Evolutionary conservation across 345 rosid genomes (phyloP).

Genomic region (Hibiscus syriacus): DNA sequence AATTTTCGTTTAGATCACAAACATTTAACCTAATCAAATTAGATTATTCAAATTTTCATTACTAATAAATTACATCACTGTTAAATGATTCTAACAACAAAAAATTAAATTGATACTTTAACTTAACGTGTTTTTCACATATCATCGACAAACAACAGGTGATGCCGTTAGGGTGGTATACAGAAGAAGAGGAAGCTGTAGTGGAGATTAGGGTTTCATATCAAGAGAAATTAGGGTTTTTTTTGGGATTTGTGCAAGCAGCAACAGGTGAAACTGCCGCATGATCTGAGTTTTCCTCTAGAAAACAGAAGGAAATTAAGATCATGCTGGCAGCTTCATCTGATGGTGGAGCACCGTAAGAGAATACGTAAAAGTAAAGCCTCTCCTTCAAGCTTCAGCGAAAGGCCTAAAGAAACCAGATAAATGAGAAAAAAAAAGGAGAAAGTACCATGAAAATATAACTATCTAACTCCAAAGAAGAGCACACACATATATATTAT

Average conservation of each 20-base stretch:
- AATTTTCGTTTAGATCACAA: too few species aligned
- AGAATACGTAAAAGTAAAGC: neutral
- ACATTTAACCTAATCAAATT: too few species aligned
- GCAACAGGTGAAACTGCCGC: constrained; percentile 84
- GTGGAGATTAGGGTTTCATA: constrained; percentile 8
- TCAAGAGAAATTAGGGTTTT: constrained; percentile 8
- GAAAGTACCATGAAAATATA: constrained; percentile 1
- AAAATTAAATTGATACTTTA: too few species aligned
- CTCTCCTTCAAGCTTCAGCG: neutral
- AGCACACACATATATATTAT: neutral
- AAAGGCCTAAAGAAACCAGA: neutral
- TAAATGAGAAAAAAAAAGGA: neutral
- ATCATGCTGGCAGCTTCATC: constrained; percentile 99
- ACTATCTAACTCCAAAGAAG: neutral
- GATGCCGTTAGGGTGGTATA: too few species aligned
- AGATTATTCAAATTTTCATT: too few species aligned
- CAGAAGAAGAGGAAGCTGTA: neutral
- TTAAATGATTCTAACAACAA: too few species aligned
- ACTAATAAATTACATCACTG: too few species aligned
- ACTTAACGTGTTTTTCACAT: too few species aligned
- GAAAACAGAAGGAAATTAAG: constrained; percentile 33
- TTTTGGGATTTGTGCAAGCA: constrained; percentile 37
- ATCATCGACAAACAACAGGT: too few species aligned
- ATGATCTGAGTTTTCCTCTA: constrained; percentile 66
- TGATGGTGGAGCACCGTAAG: constrained; percentile 48